A percentile compares a stretch with the other conserved stretches of the same genome.
phyloP scores from a whole-genome alignment of 202 grass and related monocot genomes.

The Dendrocalamus latiflorus region DNA sequence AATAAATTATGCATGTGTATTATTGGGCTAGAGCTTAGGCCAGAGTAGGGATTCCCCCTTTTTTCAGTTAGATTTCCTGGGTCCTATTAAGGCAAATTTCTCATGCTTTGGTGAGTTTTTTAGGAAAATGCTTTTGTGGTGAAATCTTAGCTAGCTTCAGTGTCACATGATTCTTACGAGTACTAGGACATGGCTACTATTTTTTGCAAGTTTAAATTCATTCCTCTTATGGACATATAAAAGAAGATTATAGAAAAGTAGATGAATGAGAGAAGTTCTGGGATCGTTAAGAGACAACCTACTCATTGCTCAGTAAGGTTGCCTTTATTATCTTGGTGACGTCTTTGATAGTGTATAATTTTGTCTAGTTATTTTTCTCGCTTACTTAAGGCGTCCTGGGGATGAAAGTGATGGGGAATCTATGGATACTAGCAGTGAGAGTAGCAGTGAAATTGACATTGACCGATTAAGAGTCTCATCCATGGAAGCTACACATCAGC shows the following conservation, averaged over 20 bases:
- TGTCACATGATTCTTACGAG: too few species aligned
- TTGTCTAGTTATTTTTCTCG: too few species aligned
- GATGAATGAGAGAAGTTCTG: too few species aligned
- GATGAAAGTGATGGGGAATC: conserved; percentile 79
- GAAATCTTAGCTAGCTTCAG: conserved; percentile 13
- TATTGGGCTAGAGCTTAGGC: neutral
- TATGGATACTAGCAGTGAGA: conserved; percentile 82
- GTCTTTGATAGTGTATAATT: too few species aligned
- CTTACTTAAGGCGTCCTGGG: conserved; percentile 62
- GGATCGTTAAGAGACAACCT: too few species aligned
- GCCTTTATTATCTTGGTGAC: too few species aligned
- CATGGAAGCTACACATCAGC: conserved; percentile 37
- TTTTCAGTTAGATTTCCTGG: neutral
- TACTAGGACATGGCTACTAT: too few species aligned
- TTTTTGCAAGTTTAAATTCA: too few species aligned
- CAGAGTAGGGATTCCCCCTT: neutral
- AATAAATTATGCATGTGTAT: neutral
- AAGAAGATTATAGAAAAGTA: too few species aligned
- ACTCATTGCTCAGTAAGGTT: too few species aligned
- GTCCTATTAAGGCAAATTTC: neutral
- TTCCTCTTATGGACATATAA: too few species aligned
- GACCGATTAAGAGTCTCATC: conserved; percentile 49
- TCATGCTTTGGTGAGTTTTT: neutral
- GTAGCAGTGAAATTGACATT: conserved; percentile 60
- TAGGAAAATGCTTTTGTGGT: neutral